Base-by-base conservation (phyloP, 768 basidiomycete species). In the Tylopilus cervinicoccineus region DNA sequence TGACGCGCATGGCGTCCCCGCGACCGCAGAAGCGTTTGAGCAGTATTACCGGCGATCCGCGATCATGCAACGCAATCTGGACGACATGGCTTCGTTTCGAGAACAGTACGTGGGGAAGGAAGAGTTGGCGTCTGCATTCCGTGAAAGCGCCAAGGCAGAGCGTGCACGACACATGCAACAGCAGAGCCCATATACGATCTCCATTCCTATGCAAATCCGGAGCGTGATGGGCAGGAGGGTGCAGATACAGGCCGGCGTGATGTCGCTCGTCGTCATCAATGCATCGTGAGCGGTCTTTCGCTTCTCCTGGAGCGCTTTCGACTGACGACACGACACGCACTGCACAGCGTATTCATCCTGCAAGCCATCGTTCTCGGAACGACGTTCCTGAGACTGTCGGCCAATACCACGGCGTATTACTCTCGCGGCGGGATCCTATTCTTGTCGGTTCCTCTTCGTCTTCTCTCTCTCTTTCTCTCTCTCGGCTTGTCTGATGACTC, bases 341-440 rank as follows among this genome's bases (percentile, higher is more conserved):
- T n/a, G n/a, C 19, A 2, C 5, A 84, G 82, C 31, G 75, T 78
- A 4, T 55, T 47, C 24, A 19, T 68, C 10, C 27, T 67, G n/a
- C 62, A 66, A 52, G 62, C 64, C n/a, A 53, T 68, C 41, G 63
- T 65, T 23, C 31, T 66, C n/a, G 65, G 63, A 38, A 73, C 71
- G n/a, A 69, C 76, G 31, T 80, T 78, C 67, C 72, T 72, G 50
- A 58, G 69, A n/a, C 54, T 77, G 27, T 61, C 71, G 0, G 59
- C 68, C 16, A 66, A 58, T 26, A 77, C 78, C 6, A 49, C 55
- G 0, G 51, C 44, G 6, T 69, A 39, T 33, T 67, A 47, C n/a
- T 83, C 85, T 29, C 80, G 89, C 20, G 89, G 89, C n/a, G 89
- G 89, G 60, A 75, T 87, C 28, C 71, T 92, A 13, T 91, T 90